These are phyloP conservation scores for Hydrangea macrophylla DNA, from an alignment of 148 eudicot genomes.

Conservation along the genomic window DNA sequence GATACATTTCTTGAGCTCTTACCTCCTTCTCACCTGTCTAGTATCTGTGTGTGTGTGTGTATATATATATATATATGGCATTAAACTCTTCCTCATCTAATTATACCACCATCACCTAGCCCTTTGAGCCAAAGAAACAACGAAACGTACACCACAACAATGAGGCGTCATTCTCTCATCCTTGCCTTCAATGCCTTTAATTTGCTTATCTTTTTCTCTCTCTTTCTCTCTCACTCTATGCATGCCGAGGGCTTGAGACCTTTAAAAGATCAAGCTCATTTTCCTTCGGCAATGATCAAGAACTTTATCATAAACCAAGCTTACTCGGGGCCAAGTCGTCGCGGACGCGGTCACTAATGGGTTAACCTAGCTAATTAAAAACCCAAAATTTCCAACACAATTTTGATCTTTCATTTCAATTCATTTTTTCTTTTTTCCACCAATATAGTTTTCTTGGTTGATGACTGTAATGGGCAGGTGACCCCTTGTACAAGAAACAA, in stretches of 20 bases:
- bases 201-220: not conserved
- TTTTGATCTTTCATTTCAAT: too few species aligned
- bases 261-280: not conserved
- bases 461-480: too few species aligned
- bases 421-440: too few species aligned
- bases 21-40: not conserved
- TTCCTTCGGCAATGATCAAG: not conserved
- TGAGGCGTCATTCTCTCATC: slow-evolving; percentile 2
- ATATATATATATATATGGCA: not conserved
- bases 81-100: not conserved
- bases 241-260: slow-evolving; percentile 16
- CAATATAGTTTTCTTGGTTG: too few species aligned
- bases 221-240: slow-evolving; percentile 3
- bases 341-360: not conserved
- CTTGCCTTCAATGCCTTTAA: slow-evolving; percentile 1
- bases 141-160: not conserved
- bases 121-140: not conserved
- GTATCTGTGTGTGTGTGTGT: not conserved
- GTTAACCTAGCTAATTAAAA: too few species aligned
- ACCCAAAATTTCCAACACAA: too few species aligned
- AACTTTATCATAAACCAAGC: not conserved
- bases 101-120: not conserved
- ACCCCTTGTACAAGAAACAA: too few species aligned
- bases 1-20: not conserved
- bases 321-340: not conserved